These are phyloP conservation scores for Lodderomyces theae DNA, from an alignment of 1,139 yeast genomes.

Conservation along the genomic window DNA sequence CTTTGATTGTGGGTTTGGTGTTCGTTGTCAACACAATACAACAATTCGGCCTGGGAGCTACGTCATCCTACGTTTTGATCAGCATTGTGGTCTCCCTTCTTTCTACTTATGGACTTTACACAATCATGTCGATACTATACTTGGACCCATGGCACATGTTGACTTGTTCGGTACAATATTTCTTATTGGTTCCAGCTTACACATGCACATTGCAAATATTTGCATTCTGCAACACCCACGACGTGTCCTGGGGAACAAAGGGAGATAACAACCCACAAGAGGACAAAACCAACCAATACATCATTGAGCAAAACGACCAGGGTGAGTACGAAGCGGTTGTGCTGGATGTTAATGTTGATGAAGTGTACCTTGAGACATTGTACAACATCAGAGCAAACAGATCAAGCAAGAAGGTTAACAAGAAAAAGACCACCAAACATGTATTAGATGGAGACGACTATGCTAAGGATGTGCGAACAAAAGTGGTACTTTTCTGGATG, in stretches of 20 bases:
- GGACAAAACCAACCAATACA: constrained; percentile 42
- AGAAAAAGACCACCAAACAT: constrained; percentile 41
- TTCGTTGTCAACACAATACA: constrained; percentile 63
- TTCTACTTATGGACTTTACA: constrained; percentile 91
- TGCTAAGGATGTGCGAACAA: constrained; percentile 89
- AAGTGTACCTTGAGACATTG: constrained; percentile 75
- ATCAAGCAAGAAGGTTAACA: constrained; percentile 51
- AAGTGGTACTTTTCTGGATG: constrained; percentile 93
- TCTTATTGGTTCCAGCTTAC: constrained; percentile 84
- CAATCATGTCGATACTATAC: constrained; percentile 73
- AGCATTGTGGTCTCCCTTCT: constrained; percentile 80
- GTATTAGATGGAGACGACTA: constrained; percentile 74
- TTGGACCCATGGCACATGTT: constrained; percentile 94
- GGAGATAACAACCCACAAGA: constrained; percentile 79
- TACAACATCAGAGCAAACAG: constrained; percentile 74
- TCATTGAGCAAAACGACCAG: constrained; percentile 45
- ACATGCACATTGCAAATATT: constrained; percentile 88
- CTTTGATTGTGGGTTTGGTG: constrained; percentile 77
- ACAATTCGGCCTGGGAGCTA: constrained; percentile 35
- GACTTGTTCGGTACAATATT: constrained; percentile 82
- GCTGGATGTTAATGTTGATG: constrained; percentile 87
- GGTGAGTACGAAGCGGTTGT: constrained; percentile 86
- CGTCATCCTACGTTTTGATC: constrained; percentile 54
- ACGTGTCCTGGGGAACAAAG: constrained; percentile 96
- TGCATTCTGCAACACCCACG: constrained; percentile 94